Evolutionary conservation across 768 basidiomycete species (phyloP), one percentile per base, ranked within the genome.

Genomic region (Brasilioporus rufonigricans): DNA sequence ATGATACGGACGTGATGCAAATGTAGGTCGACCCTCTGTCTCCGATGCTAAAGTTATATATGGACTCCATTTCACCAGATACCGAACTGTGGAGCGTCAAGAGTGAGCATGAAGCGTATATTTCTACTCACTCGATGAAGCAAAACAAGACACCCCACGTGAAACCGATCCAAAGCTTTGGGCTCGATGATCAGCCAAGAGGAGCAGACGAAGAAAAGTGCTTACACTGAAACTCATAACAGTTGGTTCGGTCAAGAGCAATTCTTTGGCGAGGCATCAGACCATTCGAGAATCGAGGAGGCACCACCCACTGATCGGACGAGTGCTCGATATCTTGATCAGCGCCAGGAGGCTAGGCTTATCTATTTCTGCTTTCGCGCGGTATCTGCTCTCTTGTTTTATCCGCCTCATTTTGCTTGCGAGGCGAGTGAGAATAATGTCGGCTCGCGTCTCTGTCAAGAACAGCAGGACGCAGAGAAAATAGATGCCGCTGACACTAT

Each of bases 111-210:
- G 24, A 24, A 5, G 29, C 27, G 41, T 35, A 32, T 39, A 54
- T n/a, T 24, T 12, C 10, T 44, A 48, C 73, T 31, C 61, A 85
- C 83, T 82, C 81, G 29, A 89, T 75, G 64, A 91, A 71, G 50
- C 82, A 84, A 62, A 81, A 93, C 21, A 86, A 67, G 6, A 90
- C 80, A 0, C 90, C 90, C 89, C 90, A 93, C 0, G 80, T 78
- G 55, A 92, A 83, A 48, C 84, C 83, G 29, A 84, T 71, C 86
- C 85, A 87, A n/a, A 87, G 63, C 85, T 89, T 67, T n/a, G n/a
- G n/a, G n/a, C 26, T 6, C 3, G 40, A 19, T 26, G 35, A 54
- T 63, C 13, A 67, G 40, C 44, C 18, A 4, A 39, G 39, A 43
- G 12, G 24, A 33, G 36, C 4, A 5, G 48, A 55, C 10, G 14